Conservation (phyloP, 345 rosid genomes). For the Excoecaria agallocha region DNA sequence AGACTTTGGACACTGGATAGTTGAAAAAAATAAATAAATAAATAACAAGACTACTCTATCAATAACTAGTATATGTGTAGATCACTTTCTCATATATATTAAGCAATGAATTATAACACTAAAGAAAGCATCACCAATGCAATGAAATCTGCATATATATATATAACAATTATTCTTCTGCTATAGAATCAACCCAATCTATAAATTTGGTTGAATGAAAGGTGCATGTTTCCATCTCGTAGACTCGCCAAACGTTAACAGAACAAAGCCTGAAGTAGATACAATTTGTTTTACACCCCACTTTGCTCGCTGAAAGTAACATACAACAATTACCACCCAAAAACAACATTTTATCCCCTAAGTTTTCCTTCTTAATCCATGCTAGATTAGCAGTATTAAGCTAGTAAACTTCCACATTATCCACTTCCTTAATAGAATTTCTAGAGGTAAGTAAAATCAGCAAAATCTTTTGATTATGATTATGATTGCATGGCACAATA, state of each 20-base stretch:
- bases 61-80: too few relatives aligned
- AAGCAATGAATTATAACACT: too few relatives aligned
- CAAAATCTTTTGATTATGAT: constrained; percentile 9
- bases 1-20: too few relatives aligned
- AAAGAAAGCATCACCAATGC: too few relatives aligned
- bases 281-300: constrained; percentile 19
- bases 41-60: too few relatives aligned
- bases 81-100: too few relatives aligned
- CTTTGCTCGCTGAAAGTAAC: constrained; percentile 18
- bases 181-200: too few relatives aligned
- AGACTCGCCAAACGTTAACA: neutral
- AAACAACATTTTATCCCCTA: constrained; percentile 23
- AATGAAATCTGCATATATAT: too few relatives aligned
- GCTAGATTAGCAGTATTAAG: constrained; percentile 11
- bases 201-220: neutral
- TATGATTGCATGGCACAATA: too few relatives aligned
- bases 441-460: constrained; percentile 23
- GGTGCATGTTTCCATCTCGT: neutral
- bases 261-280: neutral
- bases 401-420: constrained; percentile 26
- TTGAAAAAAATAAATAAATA: too few relatives aligned
- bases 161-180: too few relatives aligned
- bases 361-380: constrained; percentile 14
- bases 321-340: constrained; percentile 24
- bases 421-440: constrained; percentile 12